A percentile compares a stretch with the other conserved stretches of the same genome.
These are phyloP conservation scores for Naganishia kalamii DNA, from an alignment of 768 basidiomycete genomes.

Conservation along the genomic window DNA sequence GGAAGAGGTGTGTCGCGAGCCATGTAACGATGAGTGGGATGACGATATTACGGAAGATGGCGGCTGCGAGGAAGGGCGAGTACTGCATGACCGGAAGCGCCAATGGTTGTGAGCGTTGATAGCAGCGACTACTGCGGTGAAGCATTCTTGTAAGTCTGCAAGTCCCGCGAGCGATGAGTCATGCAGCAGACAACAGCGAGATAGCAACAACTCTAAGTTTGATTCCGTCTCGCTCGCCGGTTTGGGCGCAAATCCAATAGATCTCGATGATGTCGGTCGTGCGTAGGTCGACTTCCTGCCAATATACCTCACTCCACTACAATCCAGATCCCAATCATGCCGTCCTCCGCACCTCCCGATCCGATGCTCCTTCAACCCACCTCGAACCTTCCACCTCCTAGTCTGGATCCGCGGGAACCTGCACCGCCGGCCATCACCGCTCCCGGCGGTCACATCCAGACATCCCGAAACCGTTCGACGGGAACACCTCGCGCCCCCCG, in stretches of 20 bases:
- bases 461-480: slow-evolving; percentile 1
- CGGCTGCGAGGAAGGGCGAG: not conserved
- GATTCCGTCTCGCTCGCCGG: too few species aligned
- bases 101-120: too few species aligned
- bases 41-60: not conserved
- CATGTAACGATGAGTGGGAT: not conserved
- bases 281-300: too few species aligned
- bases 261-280: too few species aligned
- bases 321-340: not conserved
- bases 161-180: too few species aligned
- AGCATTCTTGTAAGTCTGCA: too few species aligned
- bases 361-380: slow-evolving; percentile 28
- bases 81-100: not conserved
- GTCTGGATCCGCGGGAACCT: slow-evolving; percentile 40
- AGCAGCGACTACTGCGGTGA: too few species aligned
- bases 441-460: slow-evolving; percentile 5
- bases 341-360: slow-evolving; percentile 13
- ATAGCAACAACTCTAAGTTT: too few species aligned
- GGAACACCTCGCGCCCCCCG: slow-evolving; percentile 5
- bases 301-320: not conserved
- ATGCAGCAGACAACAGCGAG: too few species aligned
- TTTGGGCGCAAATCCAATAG: too few species aligned
- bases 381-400: slow-evolving; percentile 36
- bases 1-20: not conserved
- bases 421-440: slow-evolving; percentile 24